Evolutionary conservation across 139 green algal species (phyloP).

Genomic region (Chlorella sp.): DNA sequence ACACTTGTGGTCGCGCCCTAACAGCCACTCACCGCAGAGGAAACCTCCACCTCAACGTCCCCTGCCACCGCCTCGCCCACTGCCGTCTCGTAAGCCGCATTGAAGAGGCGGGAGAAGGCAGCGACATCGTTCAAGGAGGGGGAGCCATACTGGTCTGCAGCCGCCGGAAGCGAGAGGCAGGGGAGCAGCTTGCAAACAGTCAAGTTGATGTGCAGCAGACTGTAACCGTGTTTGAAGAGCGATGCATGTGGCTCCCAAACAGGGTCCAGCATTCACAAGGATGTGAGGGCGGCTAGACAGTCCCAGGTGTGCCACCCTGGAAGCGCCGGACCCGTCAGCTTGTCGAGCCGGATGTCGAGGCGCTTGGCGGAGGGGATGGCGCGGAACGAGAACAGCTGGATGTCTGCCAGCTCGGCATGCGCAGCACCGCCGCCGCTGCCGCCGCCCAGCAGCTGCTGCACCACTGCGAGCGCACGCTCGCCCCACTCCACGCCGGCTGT

Average conservation of each 20-base stretch:
- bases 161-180: background rate
- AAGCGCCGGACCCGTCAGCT: slow-evolving; percentile 34
- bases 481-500: slow-evolving; percentile 36
- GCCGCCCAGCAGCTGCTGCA: slow-evolving; percentile 25
- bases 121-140: slow-evolving; percentile 71
- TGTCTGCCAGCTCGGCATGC: background rate
- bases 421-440: background rate
- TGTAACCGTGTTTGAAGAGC: no score
- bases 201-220: no score
- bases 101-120: slow-evolving; percentile 53
- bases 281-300: background rate
- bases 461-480: slow-evolving; percentile 31
- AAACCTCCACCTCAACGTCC: slow-evolving; percentile 74
- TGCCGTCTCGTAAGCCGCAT: slow-evolving; percentile 40
- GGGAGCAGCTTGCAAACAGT: no score
- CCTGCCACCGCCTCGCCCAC: slow-evolving; percentile 60
- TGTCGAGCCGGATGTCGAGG: slow-evolving; percentile 74
- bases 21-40: slow-evolving; percentile 45
- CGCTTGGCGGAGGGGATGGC: slow-evolving; percentile 19
- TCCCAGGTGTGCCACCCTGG: background rate
- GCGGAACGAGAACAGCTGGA: slow-evolving; percentile 48
- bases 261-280: background rate
- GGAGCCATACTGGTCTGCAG: slow-evolving; percentile 66
- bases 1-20: background rate
- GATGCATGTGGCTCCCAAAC: no score